phyloP scores from a whole-genome alignment of 805 yeast genomes.

The Jamesozyma rosinii region DNA sequence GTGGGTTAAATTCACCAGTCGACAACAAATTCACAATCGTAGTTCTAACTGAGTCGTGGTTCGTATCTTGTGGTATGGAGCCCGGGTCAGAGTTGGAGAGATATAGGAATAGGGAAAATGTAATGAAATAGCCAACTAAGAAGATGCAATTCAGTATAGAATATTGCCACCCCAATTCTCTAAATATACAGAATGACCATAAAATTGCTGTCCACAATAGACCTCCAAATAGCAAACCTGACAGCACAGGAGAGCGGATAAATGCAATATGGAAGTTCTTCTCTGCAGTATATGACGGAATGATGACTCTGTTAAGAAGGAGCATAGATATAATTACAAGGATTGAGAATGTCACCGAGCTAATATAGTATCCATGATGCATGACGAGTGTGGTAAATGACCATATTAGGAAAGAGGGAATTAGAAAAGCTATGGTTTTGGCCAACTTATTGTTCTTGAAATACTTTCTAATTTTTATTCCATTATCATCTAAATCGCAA shows the following conservation, averaged over 20 bases:
- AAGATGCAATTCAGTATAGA: background rate
- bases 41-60: conserved; percentile 32
- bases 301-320: conserved; percentile 32
- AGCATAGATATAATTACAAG: background rate
- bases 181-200: conserved; percentile 39
- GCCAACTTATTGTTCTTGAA: background rate
- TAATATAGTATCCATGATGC: background rate
- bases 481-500: background rate
- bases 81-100: conserved; percentile 79
- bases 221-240: conserved; percentile 72
- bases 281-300: conserved; percentile 32
- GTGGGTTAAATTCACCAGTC: conserved; percentile 58
- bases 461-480: background rate
- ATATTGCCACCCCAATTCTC: background rate
- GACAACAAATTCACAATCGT: conserved; percentile 51
- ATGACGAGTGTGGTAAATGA: no score
- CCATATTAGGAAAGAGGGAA: background rate
- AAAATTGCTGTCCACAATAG: conserved; percentile 50
- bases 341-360: background rate
- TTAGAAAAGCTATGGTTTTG: background rate
- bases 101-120: conserved; percentile 27
- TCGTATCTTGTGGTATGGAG: conserved; percentile 51
- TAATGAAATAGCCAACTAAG: background rate
- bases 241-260: conserved; percentile 61
- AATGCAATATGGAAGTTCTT: conserved; percentile 28